Conservation (phyloP, 2,329 filamentous ascomycete genomes). For the Aureobasidium sp. region DNA sequence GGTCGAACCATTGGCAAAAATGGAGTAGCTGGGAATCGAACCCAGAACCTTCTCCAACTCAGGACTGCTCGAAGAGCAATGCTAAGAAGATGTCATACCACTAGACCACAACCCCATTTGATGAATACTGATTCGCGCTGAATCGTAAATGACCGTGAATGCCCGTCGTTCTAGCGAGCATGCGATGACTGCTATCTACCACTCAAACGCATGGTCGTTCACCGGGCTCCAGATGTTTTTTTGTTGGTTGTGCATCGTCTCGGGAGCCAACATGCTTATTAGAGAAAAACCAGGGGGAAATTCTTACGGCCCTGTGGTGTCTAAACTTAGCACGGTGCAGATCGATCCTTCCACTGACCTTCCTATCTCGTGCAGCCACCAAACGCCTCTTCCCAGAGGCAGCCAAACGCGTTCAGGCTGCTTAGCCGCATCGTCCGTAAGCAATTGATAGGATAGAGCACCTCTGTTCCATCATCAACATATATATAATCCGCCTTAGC, state of each 20-base stretch:
- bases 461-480: neutral
- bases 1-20: neutral
- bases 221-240: no score
- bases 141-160: no score
- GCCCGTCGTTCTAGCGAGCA: no score
- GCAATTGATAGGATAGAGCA: neutral
- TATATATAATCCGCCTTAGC: no score
- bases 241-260: no score
- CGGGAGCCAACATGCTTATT: no score
- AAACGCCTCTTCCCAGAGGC: neutral
- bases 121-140: neutral
- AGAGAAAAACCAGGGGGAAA: no score
- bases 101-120: neutral
- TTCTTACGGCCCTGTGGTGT: neutral
- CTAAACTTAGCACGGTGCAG: neutral
- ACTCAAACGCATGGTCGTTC: no score
- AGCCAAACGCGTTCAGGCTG: neutral
- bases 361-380: conserved; percentile 1
- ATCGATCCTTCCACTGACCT: neutral
- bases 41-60: conserved; percentile 12
- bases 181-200: no score
- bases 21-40: conserved; percentile 13
- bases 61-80: neutral
- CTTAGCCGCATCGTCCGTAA: no score
- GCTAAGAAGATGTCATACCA: conserved; percentile 14